Conservation (phyloP, 176 grass and related monocot species). For the Bromus sterilis region DNA sequence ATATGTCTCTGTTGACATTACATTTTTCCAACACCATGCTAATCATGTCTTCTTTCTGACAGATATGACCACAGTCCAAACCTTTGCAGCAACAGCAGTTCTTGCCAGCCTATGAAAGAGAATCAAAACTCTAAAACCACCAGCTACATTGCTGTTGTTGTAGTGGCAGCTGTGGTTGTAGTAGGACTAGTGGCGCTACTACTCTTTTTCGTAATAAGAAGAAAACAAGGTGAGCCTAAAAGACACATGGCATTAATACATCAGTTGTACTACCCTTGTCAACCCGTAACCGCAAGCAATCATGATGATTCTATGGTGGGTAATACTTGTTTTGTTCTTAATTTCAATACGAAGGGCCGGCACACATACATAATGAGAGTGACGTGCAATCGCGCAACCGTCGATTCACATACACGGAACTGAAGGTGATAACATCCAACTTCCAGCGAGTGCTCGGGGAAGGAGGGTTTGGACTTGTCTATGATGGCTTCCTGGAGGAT, state of each 20-base stretch:
- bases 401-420: slow-evolving; percentile 45
- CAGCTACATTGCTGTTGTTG: slow-evolving; percentile 24
- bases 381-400: slow-evolving; percentile 19
- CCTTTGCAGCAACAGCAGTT: slow-evolving; percentile 30
- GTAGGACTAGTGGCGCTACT: neutral
- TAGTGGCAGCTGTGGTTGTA: slow-evolving; percentile 15
- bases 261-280: neutral
- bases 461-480: slow-evolving; percentile 68
- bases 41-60: neutral
- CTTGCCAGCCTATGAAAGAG: slow-evolving; percentile 12
- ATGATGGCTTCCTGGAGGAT: slow-evolving; percentile 51
- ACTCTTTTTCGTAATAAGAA: slow-evolving; percentile 6
- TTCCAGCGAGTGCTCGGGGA: slow-evolving; percentile 45
- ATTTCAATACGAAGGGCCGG: neutral
- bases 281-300: neutral
- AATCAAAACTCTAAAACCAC: slow-evolving; percentile 16
- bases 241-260: neutral
- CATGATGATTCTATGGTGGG: neutral
- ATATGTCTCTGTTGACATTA: neutral
- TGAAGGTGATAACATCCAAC: slow-evolving; percentile 49
- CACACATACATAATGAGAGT: neutral
- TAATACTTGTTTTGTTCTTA: neutral
- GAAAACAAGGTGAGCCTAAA: slow-evolving; percentile 11
- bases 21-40: neutral
- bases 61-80: slow-evolving; percentile 32